phyloP scores from a whole-genome alignment of 495 filamentous ascomycete genomes.

The Talaromyces stipitatus region DNA sequence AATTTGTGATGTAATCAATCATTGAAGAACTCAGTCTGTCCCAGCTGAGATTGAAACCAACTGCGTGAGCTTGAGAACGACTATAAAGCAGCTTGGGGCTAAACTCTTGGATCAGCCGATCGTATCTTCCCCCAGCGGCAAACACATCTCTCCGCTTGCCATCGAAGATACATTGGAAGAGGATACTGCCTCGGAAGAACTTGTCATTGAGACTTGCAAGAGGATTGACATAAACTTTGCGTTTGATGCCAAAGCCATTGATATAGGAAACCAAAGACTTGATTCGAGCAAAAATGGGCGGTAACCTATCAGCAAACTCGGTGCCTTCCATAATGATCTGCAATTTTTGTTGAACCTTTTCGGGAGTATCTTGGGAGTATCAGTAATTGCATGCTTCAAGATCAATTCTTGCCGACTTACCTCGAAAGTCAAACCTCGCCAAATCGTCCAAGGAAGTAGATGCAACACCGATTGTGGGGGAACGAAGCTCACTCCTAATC shows the following conservation, averaged over 20 bases:
- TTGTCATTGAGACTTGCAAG: conserved; percentile 86
- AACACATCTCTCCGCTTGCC: conserved; percentile 78
- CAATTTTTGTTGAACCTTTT: conserved; percentile 67
- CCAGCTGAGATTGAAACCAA: conserved; percentile 89
- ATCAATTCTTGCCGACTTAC: conserved; percentile 27
- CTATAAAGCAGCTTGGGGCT: conserved; percentile 31
- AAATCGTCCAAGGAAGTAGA: conserved; percentile 90
- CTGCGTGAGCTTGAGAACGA: conserved; percentile 54
- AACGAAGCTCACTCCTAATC: conserved; percentile 74
- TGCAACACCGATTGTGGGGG: conserved; percentile 70
- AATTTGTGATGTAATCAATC: conserved; percentile 53
- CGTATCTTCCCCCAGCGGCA: conserved; percentile 90
- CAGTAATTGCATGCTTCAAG: not conserved
- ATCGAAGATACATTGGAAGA: conserved; percentile 91
- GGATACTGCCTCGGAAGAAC: conserved; percentile 79
- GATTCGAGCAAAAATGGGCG: conserved; percentile 71
- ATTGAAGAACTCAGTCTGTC: conserved; percentile 66
- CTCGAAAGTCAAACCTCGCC: conserved; percentile 81
- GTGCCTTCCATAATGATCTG: conserved; percentile 66
- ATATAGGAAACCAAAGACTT: conserved; percentile 67
- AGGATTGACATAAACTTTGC: conserved; percentile 77
- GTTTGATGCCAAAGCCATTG: conserved; percentile 62
- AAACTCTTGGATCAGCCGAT: conserved; percentile 61
- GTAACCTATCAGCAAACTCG: conserved; percentile 54
- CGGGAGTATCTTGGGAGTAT: conserved; percentile 49